A percentile compares a stretch with the other conserved stretches of the same genome.
Evolutionary conservation across 108 stramenopile species (phyloP).

Genomic region (Nitzschia sp.): DNA sequence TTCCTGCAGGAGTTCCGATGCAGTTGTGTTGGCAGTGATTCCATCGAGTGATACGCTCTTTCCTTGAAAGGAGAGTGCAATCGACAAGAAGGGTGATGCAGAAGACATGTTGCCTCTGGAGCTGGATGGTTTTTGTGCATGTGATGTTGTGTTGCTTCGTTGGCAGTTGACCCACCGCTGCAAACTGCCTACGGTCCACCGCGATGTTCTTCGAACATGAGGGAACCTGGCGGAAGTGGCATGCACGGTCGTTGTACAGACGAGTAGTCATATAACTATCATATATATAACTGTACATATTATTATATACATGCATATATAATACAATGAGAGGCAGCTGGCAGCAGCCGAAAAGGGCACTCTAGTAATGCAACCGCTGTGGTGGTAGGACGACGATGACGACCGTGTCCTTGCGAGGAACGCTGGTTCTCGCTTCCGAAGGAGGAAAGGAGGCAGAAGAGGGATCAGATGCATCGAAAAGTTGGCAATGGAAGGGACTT

Average conservation of each 20-base stretch:
- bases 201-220: not conserved
- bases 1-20: constrained; percentile 1
- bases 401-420: constrained; percentile 35
- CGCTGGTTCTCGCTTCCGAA: constrained; percentile 6
- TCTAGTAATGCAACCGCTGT: not conserved
- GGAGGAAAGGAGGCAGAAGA: not conserved
- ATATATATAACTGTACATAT: too few species aligned
- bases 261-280: too few species aligned
- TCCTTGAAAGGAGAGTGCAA: constrained; percentile 24
- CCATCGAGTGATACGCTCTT: constrained; percentile 9
- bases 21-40: constrained; percentile 17
- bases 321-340: too few species aligned
- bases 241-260: not conserved
- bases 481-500: constrained; percentile 66
- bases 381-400: constrained; percentile 14
- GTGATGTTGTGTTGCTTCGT: not conserved
- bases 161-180: not conserved
- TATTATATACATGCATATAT: too few species aligned
- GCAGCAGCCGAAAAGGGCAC: not conserved
- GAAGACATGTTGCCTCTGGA: not conserved
- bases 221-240: not conserved
- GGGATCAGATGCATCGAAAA: constrained; percentile 1
- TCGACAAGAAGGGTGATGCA: not conserved
- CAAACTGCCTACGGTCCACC: not conserved
- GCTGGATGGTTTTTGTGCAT: not conserved